phyloP scores from a whole-genome alignment of 139 green algal species.

The Chlamydomonas sp. region DNA sequence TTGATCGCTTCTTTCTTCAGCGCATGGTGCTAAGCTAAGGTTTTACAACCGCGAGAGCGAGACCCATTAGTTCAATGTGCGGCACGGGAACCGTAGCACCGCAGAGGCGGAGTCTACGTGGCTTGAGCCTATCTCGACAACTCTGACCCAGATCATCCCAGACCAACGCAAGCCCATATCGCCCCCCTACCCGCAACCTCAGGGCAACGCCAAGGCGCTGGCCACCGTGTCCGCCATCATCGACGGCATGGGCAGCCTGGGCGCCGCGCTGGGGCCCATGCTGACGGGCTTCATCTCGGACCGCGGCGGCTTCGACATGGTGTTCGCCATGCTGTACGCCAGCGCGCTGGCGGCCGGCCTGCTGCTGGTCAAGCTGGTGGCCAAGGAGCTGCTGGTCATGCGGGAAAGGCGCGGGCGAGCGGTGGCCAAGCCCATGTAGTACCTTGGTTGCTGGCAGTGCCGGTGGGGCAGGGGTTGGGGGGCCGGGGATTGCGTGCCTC shows the following conservation, averaged over 20 bases:
- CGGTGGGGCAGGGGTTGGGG: too few relatives aligned
- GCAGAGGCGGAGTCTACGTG: too few relatives aligned
- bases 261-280: conserved; percentile 91
- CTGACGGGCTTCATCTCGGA: conserved; percentile 89
- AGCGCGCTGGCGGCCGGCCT: conserved; percentile 67
- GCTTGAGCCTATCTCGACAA: too few relatives aligned
- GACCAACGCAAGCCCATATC: too few relatives aligned
- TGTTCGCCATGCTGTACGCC: conserved; percentile 92
- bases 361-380: conserved; percentile 64
- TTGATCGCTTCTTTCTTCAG: neutral
- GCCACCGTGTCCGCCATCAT: conserved; percentile 98
- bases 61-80: too few relatives aligned
- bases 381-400: conserved; percentile 47
- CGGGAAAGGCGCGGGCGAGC: neutral
- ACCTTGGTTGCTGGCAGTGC: neutral
- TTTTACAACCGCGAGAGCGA: too few relatives aligned
- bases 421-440: conserved; percentile 18
- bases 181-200: neutral
- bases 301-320: conserved; percentile 83
- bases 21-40: too few relatives aligned
- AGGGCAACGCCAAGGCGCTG: conserved; percentile 89
- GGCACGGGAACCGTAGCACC: too few relatives aligned
- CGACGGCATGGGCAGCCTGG: conserved; percentile 94
- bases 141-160: too few relatives aligned
- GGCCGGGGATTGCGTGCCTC: too few relatives aligned